Percentiles rank a stretch among this genome's conserved stretches.
Conservation (phyloP, 1,139 yeast species). For the Candida sp. region DNA sequence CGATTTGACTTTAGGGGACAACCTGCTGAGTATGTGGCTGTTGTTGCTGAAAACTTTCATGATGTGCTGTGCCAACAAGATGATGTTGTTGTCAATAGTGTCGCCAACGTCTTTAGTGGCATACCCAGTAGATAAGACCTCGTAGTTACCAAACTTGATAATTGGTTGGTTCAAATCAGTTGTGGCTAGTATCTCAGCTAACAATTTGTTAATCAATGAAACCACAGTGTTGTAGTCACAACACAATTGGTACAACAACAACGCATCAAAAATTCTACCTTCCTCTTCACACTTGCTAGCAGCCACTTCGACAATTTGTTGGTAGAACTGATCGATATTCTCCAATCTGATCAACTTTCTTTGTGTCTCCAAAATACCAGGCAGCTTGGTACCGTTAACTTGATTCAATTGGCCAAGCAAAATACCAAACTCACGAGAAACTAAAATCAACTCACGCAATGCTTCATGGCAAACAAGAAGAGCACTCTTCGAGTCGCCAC, state of each 20-base stretch:
- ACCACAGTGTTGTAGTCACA: constrained; percentile 92
- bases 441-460: constrained; percentile 80
- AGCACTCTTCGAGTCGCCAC: constrained; percentile 38
- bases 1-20: constrained; percentile 54
- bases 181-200: constrained; percentile 80
- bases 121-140: constrained; percentile 20
- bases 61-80: constrained; percentile 63
- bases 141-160: constrained; percentile 38
- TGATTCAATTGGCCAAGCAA: constrained; percentile 78
- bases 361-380: constrained; percentile 87
- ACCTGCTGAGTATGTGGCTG: constrained; percentile 47
- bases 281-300: constrained; percentile 92
- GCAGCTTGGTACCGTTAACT: constrained; percentile 73
- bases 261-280: constrained; percentile 87
- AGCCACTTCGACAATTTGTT: constrained; percentile 78
- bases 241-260: constrained; percentile 83
- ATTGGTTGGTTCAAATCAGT: constrained; percentile 75
- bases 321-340: constrained; percentile 51
- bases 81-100: constrained; percentile 49
- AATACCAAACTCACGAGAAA: constrained; percentile 83
- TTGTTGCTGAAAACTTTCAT: constrained; percentile 57
- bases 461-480: constrained; percentile 75
- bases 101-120: constrained; percentile 23
- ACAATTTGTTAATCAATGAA: constrained; percentile 69
- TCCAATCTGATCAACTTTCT: constrained; percentile 66